Conservation (phyloP, 2,329 filamentous ascomycete species). For the Colletotrichum tropicicola region DNA sequence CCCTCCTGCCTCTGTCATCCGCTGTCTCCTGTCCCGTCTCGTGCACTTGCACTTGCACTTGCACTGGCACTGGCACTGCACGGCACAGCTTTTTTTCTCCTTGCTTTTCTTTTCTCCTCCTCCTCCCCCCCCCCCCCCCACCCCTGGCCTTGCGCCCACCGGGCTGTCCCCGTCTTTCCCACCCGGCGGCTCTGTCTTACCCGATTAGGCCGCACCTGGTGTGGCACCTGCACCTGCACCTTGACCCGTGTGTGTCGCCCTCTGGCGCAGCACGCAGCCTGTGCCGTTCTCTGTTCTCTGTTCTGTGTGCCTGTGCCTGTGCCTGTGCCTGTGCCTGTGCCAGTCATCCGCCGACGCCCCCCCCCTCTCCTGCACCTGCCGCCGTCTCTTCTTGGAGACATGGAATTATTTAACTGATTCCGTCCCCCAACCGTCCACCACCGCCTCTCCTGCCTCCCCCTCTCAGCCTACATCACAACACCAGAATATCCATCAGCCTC, state of each 20-base stretch:
- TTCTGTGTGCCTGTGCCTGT: conserved; percentile 11
- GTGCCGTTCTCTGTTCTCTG: background rate
- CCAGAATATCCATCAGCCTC: conserved; percentile 30
- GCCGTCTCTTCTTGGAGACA: conserved; percentile 15
- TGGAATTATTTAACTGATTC: conserved; percentile 31
- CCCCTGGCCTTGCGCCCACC: background rate
- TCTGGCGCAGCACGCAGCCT: background rate
- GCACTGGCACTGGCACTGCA: too few species aligned
- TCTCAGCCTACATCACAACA: conserved; percentile 39
- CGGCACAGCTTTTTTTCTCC: background rate
- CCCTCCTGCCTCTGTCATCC: background rate
- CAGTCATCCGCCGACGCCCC: background rate
- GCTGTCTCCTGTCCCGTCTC: background rate
- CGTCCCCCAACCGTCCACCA: conserved; percentile 45
- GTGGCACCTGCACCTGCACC: conserved; percentile 18
- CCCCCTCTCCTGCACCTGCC: conserved; percentile 1
- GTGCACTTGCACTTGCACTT: background rate
- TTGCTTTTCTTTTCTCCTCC: background rate
- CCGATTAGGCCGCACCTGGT: conserved; percentile 22
- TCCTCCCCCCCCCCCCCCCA: background rate
- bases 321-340: conserved; percentile 10
- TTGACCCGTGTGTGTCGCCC: background rate
- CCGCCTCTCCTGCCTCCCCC: conserved; percentile 42
- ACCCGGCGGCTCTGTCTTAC: conserved; percentile 22
- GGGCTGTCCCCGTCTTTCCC: conserved; percentile 9